Conservation (phyloP, 176 grass and related monocot species). For the Lolium multiflorum region DNA sequence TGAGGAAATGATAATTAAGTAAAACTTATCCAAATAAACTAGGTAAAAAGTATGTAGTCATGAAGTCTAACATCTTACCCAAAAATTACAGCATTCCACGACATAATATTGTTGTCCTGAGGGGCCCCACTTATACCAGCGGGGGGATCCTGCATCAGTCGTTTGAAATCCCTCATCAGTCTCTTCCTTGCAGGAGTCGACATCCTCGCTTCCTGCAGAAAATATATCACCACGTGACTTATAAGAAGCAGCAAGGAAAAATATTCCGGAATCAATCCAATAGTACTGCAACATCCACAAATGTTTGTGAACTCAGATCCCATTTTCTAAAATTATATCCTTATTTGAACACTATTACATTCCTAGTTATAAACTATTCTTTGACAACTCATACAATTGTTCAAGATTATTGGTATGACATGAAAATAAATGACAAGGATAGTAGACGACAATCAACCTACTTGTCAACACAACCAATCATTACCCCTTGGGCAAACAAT, state of each 20-base stretch:
- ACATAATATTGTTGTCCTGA: constrained; percentile 62
- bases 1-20: background rate
- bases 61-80: constrained; percentile 38
- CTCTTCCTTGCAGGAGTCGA: constrained; percentile 60
- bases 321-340: background rate
- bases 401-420: background rate
- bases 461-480: background rate
- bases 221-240: constrained; percentile 31
- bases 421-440: background rate
- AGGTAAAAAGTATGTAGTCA: background rate
- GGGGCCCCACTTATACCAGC: constrained; percentile 54
- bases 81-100: constrained; percentile 60
- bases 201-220: constrained; percentile 41
- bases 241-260: background rate
- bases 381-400: constrained; percentile 19
- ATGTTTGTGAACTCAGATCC: background rate
- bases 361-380: background rate
- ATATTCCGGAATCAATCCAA: background rate
- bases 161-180: constrained; percentile 66
- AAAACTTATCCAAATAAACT: background rate
- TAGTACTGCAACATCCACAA: constrained; percentile 11
- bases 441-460: background rate
- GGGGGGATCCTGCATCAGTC: constrained; percentile 64
- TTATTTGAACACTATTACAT: background rate
- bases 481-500: background rate